Percentiles rank a stretch among this genome's conserved stretches.
phyloP scores from a whole-genome alignment of 805 yeast genomes.

The Starmera amethionina region DNA sequence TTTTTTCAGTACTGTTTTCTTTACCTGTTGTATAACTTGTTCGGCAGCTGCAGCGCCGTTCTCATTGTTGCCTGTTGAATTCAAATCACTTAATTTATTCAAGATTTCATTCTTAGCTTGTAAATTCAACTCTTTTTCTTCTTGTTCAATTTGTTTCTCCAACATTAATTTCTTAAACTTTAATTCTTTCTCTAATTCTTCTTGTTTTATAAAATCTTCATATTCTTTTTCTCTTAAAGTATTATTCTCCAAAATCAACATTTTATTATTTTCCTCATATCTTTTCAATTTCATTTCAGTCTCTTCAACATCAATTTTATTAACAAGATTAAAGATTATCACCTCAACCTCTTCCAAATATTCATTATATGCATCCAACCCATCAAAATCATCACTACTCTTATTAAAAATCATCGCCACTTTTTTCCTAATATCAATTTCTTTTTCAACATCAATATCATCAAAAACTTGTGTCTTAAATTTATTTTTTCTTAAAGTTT shows the following conservation, averaged over 20 bases:
- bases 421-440: slow-evolving; percentile 80
- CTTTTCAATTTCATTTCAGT: slow-evolving; percentile 58
- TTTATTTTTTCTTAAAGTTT: slow-evolving; percentile 74
- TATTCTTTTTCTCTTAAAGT: slow-evolving; percentile 63
- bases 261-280: slow-evolving; percentile 66
- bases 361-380: slow-evolving; percentile 51
- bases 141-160: slow-evolving; percentile 59
- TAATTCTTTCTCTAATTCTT: slow-evolving; percentile 62
- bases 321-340: slow-evolving; percentile 64
- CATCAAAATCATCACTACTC: slow-evolving; percentile 61
- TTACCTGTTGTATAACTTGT: slow-evolving; percentile 41
- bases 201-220: slow-evolving; percentile 50
- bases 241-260: slow-evolving; percentile 67
- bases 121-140: slow-evolving; percentile 42
- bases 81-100: slow-evolving; percentile 26
- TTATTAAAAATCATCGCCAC: slow-evolving; percentile 74
- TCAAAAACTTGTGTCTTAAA: slow-evolving; percentile 92
- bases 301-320: slow-evolving; percentile 56
- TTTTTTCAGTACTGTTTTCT: slow-evolving; percentile 46
- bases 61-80: slow-evolving; percentile 21
- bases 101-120: slow-evolving; percentile 48
- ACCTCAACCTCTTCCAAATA: slow-evolving; percentile 82
- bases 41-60: slow-evolving; percentile 30
- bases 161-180: slow-evolving; percentile 37
- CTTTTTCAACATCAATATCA: slow-evolving; percentile 82